phyloP scores from a whole-genome alignment of 176 grass and related monocot genomes.

The Lolium multiflorum region DNA sequence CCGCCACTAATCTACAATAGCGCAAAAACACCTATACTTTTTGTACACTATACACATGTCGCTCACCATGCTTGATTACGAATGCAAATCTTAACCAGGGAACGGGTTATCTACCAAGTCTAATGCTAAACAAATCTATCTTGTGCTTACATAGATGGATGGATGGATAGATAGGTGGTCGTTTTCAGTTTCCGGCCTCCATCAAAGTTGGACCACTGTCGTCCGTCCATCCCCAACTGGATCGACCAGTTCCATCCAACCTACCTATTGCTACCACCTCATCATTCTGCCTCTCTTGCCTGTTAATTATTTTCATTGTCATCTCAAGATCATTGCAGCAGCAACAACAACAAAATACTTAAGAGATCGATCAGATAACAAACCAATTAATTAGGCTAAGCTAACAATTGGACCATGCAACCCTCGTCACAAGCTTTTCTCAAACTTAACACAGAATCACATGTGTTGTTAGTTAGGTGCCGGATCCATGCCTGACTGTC shows the following conservation, averaged over 20 bases:
- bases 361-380: neutral
- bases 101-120: neutral
- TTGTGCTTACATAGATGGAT: neutral
- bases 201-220: neutral
- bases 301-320: neutral
- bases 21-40: neutral
- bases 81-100: neutral
- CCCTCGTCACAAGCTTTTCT: neutral
- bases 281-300: neutral
- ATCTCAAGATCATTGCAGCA: neutral
- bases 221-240: neutral
- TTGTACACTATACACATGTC: no score
- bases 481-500: conserved; percentile 5
- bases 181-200: conserved; percentile 18
- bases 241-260: conserved; percentile 9
- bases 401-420: neutral
- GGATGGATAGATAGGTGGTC: neutral
- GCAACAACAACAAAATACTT: neutral
- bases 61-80: neutral
- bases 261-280: neutral
- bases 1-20: no score
- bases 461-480: neutral
- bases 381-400: neutral
- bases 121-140: neutral
- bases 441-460: neutral